These are phyloP conservation scores for Prinsepia uniflora DNA, from an alignment of 306 rosid species.

Conservation along the genomic window DNA sequence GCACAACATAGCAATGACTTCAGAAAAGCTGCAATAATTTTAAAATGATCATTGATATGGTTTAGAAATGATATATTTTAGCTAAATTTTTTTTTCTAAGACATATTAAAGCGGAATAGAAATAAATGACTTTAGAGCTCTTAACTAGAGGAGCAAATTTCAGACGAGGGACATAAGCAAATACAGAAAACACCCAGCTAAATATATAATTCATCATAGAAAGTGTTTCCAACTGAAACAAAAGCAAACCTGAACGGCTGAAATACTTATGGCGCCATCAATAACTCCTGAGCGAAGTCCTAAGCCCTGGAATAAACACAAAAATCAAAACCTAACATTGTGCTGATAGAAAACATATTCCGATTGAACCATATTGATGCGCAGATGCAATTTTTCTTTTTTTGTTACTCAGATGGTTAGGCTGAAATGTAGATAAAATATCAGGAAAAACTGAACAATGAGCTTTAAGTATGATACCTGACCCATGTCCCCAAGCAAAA, in stretches of 20 bases:
- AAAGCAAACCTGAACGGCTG: conserved; percentile 81
- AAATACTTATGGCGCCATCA: conserved; percentile 92
- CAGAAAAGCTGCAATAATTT: neutral
- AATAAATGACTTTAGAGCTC: neutral
- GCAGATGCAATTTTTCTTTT: neutral
- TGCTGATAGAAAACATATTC: neutral
- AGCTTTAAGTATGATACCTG: conserved; percentile 45
- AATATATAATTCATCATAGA: no score
- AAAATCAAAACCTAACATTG: neutral
- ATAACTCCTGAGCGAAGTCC: conserved; percentile 88
- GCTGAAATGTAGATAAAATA: neutral
- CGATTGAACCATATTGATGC: conserved; percentile 1
- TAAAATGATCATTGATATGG: neutral
- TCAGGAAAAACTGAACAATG: neutral
- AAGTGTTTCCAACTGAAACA: neutral
- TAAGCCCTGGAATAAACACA: conserved; percentile 57
- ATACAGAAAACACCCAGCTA: neutral
- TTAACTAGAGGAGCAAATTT: neutral
- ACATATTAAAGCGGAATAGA: neutral
- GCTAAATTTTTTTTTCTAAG: no score
- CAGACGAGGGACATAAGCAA: neutral
- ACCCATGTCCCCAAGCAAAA: conserved; percentile 89
- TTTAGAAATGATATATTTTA: no score
- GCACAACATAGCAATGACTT: neutral
- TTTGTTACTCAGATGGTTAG: neutral